Evolutionary conservation across 176 grass and related monocot species (phyloP).

Genomic region (Melocanna baccifera): DNA sequence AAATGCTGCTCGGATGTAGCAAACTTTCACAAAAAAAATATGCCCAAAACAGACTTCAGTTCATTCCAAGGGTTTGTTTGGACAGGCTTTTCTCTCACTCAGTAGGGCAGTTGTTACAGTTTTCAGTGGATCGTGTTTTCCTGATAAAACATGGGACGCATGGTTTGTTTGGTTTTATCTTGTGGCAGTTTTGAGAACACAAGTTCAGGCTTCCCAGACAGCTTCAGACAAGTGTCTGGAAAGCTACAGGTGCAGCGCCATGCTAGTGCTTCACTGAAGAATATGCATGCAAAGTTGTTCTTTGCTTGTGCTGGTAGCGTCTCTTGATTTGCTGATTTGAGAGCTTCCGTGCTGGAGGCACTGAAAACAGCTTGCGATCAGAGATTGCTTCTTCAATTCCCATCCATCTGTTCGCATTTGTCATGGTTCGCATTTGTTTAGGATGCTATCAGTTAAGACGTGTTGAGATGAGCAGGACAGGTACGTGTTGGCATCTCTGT

Average conservation of each 20-base stretch:
- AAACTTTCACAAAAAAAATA: slow-evolving; percentile 24
- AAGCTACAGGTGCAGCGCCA: neutral
- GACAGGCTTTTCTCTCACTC: neutral
- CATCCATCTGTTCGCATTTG: neutral
- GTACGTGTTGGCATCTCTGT: slow-evolving; percentile 6
- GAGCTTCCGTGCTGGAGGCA: neutral
- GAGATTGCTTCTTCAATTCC: neutral
- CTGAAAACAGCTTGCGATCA: neutral
- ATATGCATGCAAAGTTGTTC: neutral
- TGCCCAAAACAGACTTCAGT: neutral
- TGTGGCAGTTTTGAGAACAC: slow-evolving; percentile 9
- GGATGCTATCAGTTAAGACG: neutral
- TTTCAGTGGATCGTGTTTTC: neutral
- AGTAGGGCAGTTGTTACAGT: neutral
- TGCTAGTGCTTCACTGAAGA: neutral
- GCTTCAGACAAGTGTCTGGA: slow-evolving; percentile 15
- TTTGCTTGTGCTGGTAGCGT: slow-evolving; percentile 13
- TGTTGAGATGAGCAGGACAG: neutral
- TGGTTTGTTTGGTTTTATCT: neutral
- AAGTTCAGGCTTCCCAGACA: neutral
- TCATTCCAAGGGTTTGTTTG: slow-evolving; percentile 15
- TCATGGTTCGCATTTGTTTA: slow-evolving; percentile 5
- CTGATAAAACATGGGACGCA: neutral
- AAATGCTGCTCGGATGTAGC: slow-evolving; percentile 28
- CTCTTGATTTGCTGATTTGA: neutral